Percentiles rank a stretch among this genome's conserved stretches.
These are phyloP conservation scores for Aspergillus sp. DNA, from an alignment of 2,329 filamentous ascomycete species.

Conservation along the genomic window DNA sequence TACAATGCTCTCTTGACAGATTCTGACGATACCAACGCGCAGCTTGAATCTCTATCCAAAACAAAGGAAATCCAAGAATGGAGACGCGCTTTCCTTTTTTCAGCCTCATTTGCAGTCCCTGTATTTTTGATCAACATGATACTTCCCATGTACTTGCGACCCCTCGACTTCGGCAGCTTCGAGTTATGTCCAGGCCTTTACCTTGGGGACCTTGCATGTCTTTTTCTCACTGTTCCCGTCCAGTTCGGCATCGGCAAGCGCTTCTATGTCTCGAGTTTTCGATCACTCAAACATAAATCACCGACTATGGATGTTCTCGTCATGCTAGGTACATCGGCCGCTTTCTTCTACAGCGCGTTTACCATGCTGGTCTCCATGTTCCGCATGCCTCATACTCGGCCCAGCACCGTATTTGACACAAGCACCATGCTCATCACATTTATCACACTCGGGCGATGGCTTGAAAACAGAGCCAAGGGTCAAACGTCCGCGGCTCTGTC, in stretches of 20 bases:
- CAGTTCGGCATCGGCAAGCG: constrained; percentile 95
- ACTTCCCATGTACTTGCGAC: constrained; percentile 76
- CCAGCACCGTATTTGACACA: constrained; percentile 90
- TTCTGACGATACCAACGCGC: constrained; percentile 91
- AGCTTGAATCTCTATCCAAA: constrained; percentile 92
- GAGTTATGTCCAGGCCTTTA: constrained; percentile 69
- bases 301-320: constrained; percentile 98
- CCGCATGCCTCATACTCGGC: constrained; percentile 69
- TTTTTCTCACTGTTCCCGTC: constrained; percentile 81
- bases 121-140: constrained; percentile 93
- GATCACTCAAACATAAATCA: constrained; percentile 81
- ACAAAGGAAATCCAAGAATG: constrained; percentile 95
- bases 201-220: constrained; percentile 80
- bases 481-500: constrained; percentile 94
- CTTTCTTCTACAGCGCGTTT: constrained; percentile 90
- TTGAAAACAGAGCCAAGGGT: constrained; percentile 93
- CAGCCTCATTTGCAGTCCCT: constrained; percentile 75
- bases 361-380: constrained; percentile 80
- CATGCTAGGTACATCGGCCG: constrained; percentile 86
- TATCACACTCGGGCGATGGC: constrained; percentile 80
- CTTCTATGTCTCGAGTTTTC: constrained; percentile 91
- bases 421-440: constrained; percentile 98
- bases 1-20: constrained; percentile 88
- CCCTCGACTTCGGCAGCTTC: constrained; percentile 70
- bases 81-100: constrained; percentile 74